Base-by-base conservation (phyloP, 2,329 filamentous ascomycete genomes). In the Penicillium concentricum region DNA sequence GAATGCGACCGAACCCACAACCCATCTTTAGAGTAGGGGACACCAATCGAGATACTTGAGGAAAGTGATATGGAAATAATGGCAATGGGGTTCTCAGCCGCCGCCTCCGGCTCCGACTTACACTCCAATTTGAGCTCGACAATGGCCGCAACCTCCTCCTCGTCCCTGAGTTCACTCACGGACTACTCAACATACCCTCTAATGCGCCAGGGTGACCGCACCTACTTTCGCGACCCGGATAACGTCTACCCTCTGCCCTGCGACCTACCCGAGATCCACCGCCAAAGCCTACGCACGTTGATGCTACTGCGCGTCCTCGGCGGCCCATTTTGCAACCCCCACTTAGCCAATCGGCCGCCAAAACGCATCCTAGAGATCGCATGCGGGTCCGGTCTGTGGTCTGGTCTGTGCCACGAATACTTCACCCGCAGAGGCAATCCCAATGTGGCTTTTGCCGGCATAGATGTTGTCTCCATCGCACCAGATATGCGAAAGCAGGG, bases 321-420 rank as follows among this genome's bases (percentile, higher is more conserved):
- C 43, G 86, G 86, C 12, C 89, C 91, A 0, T 83, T 94, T 54
- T 92, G 89, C 74, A 89, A 88, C 9, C 87, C 88, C 1, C 79
- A 80, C 30, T 82, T 91, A 52, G 77, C 81, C 42, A 81, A 84
- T 61, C 84, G 85, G 45, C 87, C 90, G 20, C 92, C 92, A 0
- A 82, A 82, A 66, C 87, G 86, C 62, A 88, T 97, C 28, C 81
- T 97, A 24, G 93, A 97, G 69, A 76, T 97, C 34, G 92, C 87
- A 30, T 97, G 93, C 73, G 92, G 92, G 18, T 89, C 89, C 20
- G 93, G 86, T 24, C 90, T 95, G 70, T 97, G 92, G 92, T 92
- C 90, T 65, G 88, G 90, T 32, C 87, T 91, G 79, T 95, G 91
- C 72, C 89, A 96, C 72, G 85, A 90, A 35, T 89, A 90, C 74